Conservation (phyloP, 2,329 filamentous ascomycete genomes). For the Monilinia polystroma region DNA sequence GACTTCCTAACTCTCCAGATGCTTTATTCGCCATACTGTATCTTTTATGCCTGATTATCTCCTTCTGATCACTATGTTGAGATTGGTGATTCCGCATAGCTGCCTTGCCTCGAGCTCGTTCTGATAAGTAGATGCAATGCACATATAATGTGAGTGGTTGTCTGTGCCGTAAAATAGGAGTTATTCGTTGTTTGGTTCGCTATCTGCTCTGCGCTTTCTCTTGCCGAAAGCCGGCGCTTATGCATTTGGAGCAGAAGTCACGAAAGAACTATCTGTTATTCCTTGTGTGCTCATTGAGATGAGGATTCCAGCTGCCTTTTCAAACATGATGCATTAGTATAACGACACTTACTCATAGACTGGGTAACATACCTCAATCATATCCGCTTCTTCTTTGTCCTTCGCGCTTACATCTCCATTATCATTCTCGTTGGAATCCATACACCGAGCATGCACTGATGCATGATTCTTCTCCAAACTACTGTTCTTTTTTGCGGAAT, state of each 20-base stretch:
- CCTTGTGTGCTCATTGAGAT: neutral
- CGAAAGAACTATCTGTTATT: neutral
- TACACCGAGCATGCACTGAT: rapidly evolving
- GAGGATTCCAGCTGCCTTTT: neutral
- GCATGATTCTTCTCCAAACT: rapidly evolving
- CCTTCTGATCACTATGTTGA: no score
- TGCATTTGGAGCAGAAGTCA: neutral
- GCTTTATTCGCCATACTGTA: no score
- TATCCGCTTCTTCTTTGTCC: neutral
- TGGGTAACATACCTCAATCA: neutral
- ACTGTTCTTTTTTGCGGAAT: rapidly evolving
- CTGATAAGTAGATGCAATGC: no score
- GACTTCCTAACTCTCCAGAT: no score
- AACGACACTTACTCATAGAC: rapidly evolving
- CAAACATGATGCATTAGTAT: neutral
- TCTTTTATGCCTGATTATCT: no score
- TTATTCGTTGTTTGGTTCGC: no score
- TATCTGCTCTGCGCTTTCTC: neutral
- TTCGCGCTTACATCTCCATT: neutral
- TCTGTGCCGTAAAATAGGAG: neutral
- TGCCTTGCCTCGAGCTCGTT: no score
- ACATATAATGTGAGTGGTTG: no score
- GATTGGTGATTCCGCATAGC: no score
- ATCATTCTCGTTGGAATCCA: neutral
- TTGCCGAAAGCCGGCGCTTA: neutral